A percentile compares a stretch with the other conserved stretches of the same genome.
phyloP scores from a whole-genome alignment of 73 alveolate species.

The Tetrahymena borealis region DNA sequence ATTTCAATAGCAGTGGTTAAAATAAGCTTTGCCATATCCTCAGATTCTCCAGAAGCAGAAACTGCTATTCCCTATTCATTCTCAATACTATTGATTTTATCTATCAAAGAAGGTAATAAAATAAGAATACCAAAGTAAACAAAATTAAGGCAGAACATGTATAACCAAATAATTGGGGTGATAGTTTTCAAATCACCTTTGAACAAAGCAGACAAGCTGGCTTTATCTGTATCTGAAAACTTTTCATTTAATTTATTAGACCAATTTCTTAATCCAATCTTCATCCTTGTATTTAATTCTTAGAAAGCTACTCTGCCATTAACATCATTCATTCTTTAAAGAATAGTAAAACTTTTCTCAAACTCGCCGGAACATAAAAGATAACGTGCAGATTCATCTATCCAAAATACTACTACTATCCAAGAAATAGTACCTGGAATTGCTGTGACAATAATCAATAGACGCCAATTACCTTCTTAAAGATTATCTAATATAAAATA shows the following conservation, averaged over 20 bases:
- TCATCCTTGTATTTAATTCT: conserved; percentile 13
- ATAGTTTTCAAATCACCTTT: conserved; percentile 9
- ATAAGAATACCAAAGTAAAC: conserved; percentile 27
- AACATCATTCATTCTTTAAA: background rate
- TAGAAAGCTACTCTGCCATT: background rate
- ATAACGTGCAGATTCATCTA: conserved; percentile 30
- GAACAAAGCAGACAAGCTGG: conserved; percentile 10
- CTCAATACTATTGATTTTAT: background rate
- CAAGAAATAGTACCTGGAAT: conserved; percentile 29
- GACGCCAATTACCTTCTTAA: conserved; percentile 32
- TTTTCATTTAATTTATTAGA: background rate
- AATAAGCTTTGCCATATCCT: background rate
- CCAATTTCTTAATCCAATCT: conserved; percentile 11
- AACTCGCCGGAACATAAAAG: conserved; percentile 6
- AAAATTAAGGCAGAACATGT: conserved; percentile 17
- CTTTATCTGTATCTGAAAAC: background rate
- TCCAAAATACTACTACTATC: background rate
- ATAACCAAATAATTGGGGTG: conserved; percentile 19
- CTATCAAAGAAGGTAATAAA: conserved; percentile 17
- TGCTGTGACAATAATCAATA: background rate
- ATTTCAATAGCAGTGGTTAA: conserved; percentile 8
- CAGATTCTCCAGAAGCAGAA: conserved; percentile 8
- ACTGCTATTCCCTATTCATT: background rate
- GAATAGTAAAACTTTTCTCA: conserved; percentile 4
- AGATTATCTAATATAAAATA: conserved; percentile 8